phyloP scores from a whole-genome alignment of 176 grass and related monocot species.

The Oryza rufipogon region DNA sequence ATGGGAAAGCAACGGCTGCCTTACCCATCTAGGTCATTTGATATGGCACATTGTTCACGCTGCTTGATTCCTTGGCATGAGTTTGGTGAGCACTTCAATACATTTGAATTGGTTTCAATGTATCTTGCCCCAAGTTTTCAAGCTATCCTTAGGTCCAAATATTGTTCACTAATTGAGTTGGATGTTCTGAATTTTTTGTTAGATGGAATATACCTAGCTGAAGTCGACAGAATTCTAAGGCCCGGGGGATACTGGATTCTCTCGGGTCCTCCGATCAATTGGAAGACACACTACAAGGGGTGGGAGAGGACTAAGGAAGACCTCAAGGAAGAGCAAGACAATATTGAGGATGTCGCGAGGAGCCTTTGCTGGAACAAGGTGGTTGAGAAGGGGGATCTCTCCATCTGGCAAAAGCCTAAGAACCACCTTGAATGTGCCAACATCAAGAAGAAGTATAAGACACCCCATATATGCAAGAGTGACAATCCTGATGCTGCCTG shows the following conservation, averaged over 20 bases:
- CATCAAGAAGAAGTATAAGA: constrained; percentile 63
- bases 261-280: constrained; percentile 90
- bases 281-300: constrained; percentile 78
- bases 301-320: constrained; percentile 86
- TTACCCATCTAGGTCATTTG: constrained; percentile 94
- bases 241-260: constrained; percentile 94
- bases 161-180: constrained; percentile 17
- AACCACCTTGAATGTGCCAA: constrained; percentile 79
- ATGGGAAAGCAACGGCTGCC: constrained; percentile 83
- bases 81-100: constrained; percentile 55
- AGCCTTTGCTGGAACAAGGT: constrained; percentile 93
- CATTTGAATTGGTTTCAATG: background rate
- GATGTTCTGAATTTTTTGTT: constrained; percentile 16
- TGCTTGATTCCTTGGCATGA: constrained; percentile 84
- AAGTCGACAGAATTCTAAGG: constrained; percentile 89
- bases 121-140: background rate
- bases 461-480: constrained; percentile 79
- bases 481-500: constrained; percentile 83
- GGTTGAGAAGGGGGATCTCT: constrained; percentile 74
- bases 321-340: constrained; percentile 85
- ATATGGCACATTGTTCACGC: constrained; percentile 92
- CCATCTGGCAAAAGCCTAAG: constrained; percentile 93
- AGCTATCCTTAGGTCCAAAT: constrained; percentile 7
- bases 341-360: constrained; percentile 73
- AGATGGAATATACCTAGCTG: constrained; percentile 90